A percentile compares a stretch with the other conserved stretches of the same genome.
Evolutionary conservation across 139 green algal genomes (phyloP).

Genomic region (Chlamydomonas applanata): DNA sequence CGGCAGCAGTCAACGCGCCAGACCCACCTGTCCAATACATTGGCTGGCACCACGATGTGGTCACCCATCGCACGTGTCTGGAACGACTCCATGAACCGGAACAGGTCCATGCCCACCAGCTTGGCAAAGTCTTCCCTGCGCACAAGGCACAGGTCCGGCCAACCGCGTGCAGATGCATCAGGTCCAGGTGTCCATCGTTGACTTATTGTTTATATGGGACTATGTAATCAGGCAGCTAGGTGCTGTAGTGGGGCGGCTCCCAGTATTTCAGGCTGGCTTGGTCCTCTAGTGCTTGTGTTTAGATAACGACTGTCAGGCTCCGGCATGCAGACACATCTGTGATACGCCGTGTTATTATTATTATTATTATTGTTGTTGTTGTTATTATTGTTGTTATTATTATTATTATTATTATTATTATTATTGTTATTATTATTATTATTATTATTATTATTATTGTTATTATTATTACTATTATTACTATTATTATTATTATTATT

Average conservation of each 20-base stretch:
- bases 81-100: constrained; percentile 24
- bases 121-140: constrained; percentile 28
- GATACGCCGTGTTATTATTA: too few species aligned
- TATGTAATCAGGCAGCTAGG: too few species aligned
- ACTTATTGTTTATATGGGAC: too few species aligned
- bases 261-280: too few species aligned
- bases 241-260: too few species aligned
- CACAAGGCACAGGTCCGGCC: too few species aligned
- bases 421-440: constrained; percentile 5
- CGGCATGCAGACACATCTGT: too few species aligned
- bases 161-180: too few species aligned
- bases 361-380: background rate
- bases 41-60: constrained; percentile 14
- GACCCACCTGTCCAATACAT: constrained; percentile 16
- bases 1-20: background rate
- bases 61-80: constrained; percentile 17
- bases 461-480: constrained; percentile 2
- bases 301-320: too few species aligned
- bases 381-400: background rate
- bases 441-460: constrained; percentile 2
- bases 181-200: too few species aligned
- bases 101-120: constrained; percentile 20
- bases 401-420: constrained; percentile 1
- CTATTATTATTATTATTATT: constrained; percentile 7
- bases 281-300: too few species aligned